These are phyloP conservation scores for Fragilaria crotonensis DNA, from an alignment of 108 stramenopile genomes.

Conservation along the genomic window DNA sequence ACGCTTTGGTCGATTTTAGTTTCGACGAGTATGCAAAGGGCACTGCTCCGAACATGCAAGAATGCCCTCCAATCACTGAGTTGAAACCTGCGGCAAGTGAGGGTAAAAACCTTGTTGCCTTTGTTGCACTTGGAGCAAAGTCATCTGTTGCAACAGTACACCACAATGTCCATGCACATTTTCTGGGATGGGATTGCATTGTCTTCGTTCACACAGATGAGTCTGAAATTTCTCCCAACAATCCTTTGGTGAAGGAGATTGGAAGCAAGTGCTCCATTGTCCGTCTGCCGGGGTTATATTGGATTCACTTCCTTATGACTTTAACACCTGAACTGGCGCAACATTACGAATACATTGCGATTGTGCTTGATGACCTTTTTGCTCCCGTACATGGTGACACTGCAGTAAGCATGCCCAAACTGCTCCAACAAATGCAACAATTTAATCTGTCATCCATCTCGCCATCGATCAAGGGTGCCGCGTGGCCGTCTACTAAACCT, in stretches of 20 bases:
- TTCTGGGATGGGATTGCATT: not conserved
- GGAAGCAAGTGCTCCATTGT: not conserved
- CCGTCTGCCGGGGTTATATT: not conserved
- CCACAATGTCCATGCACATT: not conserved
- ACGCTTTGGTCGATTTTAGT: no score
- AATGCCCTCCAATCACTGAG: no score
- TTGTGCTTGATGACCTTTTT: conserved; percentile 2
- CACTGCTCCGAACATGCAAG: no score
- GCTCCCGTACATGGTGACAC: no score
- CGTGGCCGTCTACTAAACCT: no score
- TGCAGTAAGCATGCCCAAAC: no score
- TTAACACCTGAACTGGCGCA: not conserved
- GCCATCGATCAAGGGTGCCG: no score
- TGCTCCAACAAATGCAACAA: no score
- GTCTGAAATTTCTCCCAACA: not conserved
- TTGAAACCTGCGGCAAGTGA: no score
- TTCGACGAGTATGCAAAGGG: no score
- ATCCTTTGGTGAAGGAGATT: not conserved
- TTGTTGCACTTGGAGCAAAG: not conserved
- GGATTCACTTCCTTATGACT: not conserved
- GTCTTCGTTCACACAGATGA: not conserved
- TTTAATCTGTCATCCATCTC: no score
- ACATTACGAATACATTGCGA: not conserved
- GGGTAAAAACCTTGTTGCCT: not conserved
- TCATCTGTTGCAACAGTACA: not conserved